phyloP scores from a whole-genome alignment of 2,329 filamentous ascomycete species.

The Aaosphaeria arxii region DNA sequence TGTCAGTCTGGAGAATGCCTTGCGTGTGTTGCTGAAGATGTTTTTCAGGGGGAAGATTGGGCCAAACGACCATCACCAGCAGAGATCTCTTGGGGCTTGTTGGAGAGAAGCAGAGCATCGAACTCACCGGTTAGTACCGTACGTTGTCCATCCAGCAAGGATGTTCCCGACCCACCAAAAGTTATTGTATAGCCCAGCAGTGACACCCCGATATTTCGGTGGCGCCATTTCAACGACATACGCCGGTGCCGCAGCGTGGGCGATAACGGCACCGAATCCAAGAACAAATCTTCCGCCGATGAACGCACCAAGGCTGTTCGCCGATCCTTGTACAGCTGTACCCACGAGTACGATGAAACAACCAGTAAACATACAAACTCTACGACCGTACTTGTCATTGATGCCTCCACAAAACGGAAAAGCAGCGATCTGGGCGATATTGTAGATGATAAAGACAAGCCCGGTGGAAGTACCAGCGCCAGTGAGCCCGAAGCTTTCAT shows the following conservation, averaged over 20 bases:
- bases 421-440: background rate
- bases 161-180: constrained; percentile 5
- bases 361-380: constrained; percentile 1
- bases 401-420: background rate
- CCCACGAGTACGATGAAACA: constrained; percentile 2
- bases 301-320: constrained; percentile 55
- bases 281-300: constrained; percentile 65
- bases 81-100: constrained; percentile 13
- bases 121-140: constrained; percentile 1
- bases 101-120: background rate
- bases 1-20: too few species aligned
- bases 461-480: background rate
- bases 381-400: background rate
- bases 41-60: constrained; percentile 54
- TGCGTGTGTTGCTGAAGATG: constrained; percentile 59
- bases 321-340: background rate
- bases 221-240: constrained; percentile 4
- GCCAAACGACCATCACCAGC: constrained; percentile 46
- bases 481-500: background rate
- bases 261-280: constrained; percentile 64
- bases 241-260: constrained; percentile 21
- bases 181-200: constrained; percentile 2
- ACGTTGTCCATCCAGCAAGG: constrained; percentile 2
- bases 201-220: constrained; percentile 2
- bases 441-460: background rate